These are phyloP conservation scores for Oryza longistaminata DNA, from an alignment of 176 grass and related monocot genomes.

Conservation along the genomic window DNA sequence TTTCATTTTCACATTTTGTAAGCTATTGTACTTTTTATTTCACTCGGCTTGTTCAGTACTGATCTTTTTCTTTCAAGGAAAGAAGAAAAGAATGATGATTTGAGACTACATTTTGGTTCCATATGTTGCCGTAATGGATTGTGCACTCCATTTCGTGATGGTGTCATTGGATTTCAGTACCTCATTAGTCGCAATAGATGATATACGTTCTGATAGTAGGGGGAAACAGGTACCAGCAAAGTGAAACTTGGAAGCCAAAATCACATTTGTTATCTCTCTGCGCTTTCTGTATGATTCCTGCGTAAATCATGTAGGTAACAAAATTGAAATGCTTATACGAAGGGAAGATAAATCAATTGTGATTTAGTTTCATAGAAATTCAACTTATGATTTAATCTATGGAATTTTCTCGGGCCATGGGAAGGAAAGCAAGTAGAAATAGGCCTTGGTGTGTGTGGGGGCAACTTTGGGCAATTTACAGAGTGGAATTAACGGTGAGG, in stretches of 20 bases:
- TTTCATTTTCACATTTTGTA: conserved; percentile 1
- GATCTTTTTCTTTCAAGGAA: background rate
- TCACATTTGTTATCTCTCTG: background rate
- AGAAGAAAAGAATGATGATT: background rate
- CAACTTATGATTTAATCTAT: background rate
- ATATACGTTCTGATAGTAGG: too few species aligned
- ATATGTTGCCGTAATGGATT: background rate
- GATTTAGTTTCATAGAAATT: background rate
- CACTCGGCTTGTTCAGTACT: background rate
- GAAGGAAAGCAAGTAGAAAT: background rate
- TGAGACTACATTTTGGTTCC: background rate
- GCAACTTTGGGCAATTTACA: too few species aligned
- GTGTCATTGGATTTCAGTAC: conserved; percentile 7
- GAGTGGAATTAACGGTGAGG: too few species aligned
- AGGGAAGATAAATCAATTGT: too few species aligned
- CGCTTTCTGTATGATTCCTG: background rate
- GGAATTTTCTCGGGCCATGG: background rate
- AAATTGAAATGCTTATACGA: background rate
- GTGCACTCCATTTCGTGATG: background rate
- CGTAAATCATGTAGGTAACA: background rate
- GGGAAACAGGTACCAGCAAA: background rate
- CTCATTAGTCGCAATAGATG: background rate
- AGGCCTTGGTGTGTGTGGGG: too few species aligned
- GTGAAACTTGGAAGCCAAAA: background rate
- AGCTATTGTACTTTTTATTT: background rate